Evolutionary conservation across 129 eudicot genomes (phyloP), one percentile per base, ranked within the genome.

Genomic region (Kitagawia praeruptora): DNA sequence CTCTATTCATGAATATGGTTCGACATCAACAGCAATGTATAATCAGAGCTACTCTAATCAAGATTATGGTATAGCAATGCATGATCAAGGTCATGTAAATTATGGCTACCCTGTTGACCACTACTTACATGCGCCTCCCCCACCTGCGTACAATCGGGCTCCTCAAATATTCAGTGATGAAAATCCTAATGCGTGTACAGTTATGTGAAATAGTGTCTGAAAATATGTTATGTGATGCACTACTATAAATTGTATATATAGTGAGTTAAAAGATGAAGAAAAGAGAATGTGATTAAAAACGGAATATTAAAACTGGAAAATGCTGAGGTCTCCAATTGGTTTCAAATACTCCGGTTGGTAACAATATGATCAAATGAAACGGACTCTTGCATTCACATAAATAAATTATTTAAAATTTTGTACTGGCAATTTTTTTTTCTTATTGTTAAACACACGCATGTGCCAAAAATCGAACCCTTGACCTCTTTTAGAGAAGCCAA

Each of bases 161-260:
- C 74, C 76, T 66, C 82, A 78, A 28, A 81, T 81, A 82, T 85
- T 85, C 23, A 81, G 85, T 34, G 87, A 85, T 23, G 85, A 85
- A 25, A 84, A 87, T 75, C 90, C 90, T 31, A 82, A 87, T 76
- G 90, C 84, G n/a, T 87, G 90, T 53, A 76, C 77, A n/a, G 77
- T 87, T 15, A 87, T 87, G 90, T 87, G 82, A 83, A 61, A 61
- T 61, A 61, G 27, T 11, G 2, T 11, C 15, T 46, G 0, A 46
- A 23, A 54, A 54, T 4, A 1, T 54, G 2, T 54, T 54, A 54
- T 19, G 10, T 54, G 63, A 19, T 54, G 19, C 63, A 54, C 0
- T 5, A 15, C 2, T 10, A 6, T 1, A 54, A 19, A 21, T 54
- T 46, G 63, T 54, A 21, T 51, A 51, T 51, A 46, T 46, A 46